phyloP scores from a whole-genome alignment of 108 stramenopile species.

The Cyclotella cryptica region DNA sequence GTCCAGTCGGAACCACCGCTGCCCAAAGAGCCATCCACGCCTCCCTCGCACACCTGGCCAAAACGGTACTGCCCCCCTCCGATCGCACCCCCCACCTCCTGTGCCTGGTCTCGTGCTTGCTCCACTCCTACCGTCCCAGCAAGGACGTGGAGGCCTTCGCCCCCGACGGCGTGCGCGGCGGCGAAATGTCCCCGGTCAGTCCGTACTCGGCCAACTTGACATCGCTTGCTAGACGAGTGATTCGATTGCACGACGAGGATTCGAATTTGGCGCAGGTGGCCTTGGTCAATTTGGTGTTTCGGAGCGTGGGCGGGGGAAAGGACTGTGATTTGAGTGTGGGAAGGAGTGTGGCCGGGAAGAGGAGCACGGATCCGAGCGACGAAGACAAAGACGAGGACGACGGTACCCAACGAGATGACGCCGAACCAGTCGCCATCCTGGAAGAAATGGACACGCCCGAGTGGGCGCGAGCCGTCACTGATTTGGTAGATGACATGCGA shows the following conservation, averaged over 20 bases:
- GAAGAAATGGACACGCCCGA: conserved; percentile 78
- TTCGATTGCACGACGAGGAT: conserved; percentile 52
- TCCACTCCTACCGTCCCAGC: conserved; percentile 46
- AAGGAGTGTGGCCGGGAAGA: neutral
- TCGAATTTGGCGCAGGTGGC: conserved; percentile 66
- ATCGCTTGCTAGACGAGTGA: conserved; percentile 36
- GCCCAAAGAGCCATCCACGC: conserved; percentile 19
- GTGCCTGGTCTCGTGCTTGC: conserved; percentile 60
- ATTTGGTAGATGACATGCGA: conserved; percentile 83
- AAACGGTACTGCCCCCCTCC: conserved; percentile 44
- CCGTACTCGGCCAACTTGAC: conserved; percentile 43
- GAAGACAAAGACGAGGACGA: conserved; percentile 42
- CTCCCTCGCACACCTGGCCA: conserved; percentile 42
- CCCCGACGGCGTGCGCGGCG: neutral
- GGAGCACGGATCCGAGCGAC: neutral
- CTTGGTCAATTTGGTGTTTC: conserved; percentile 82
- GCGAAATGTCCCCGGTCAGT: neutral
- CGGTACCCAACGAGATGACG: conserved; percentile 55
- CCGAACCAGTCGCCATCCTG: conserved; percentile 48
- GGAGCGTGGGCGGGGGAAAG: conserved; percentile 73
- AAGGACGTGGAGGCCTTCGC: neutral
- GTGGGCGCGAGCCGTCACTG: conserved; percentile 70
- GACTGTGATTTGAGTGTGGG: conserved; percentile 45
- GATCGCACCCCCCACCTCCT: conserved; percentile 45
- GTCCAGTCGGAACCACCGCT: neutral